Base-by-base conservation (phyloP, 352 stramenopile species). In the Blastocystis hominis region DNA sequence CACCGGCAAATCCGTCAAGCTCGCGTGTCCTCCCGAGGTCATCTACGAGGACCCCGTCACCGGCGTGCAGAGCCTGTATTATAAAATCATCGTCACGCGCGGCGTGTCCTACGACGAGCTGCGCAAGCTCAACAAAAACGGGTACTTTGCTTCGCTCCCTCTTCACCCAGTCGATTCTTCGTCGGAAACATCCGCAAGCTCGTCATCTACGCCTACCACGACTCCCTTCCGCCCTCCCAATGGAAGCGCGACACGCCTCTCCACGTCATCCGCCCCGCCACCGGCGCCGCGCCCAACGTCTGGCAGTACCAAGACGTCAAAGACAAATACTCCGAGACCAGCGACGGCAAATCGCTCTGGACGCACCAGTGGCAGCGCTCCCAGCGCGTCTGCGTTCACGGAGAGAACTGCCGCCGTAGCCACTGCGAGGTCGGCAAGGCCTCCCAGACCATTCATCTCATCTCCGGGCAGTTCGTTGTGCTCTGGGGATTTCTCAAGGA, bases 351-450 rank as follows among this genome's bases (percentile, higher is more conserved):
- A 38, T 34, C 54, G 24, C 63, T 86, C 17, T 86, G 63, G 59
- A 68, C 40, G n/a, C 7, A 59, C 24, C 30, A 44, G 36, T 72
- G 47, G 59, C 10, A 86, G 36, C 63, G 24, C 3, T 5, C 46
- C 10, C 76, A 86, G n/a, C 24, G 7, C 30, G 9, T 44, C 2
- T 86, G 76, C 40, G 17, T 59, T 30, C 76, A 86, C 40, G 76
- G 76, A 30, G 15, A 17, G 13, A 61, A 47, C 3, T 86, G 76
- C 40, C 34, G n/a, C 13, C 38, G 59, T 0, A 13, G 10, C 13
- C 7, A 76, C 20, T 86, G 76, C 40, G 76, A 86, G 53, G 34
- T 76, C 2, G 76, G 76, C 3, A 86, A 86, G 47, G 59, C 59
- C 4, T 46, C 66, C 20, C 76, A 86, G 47, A 86, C 76, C 3